Percentiles rank a stretch among this genome's conserved stretches.
Conservation (phyloP, 306 rosid species). For the Cucurbita ficifolia region DNA sequence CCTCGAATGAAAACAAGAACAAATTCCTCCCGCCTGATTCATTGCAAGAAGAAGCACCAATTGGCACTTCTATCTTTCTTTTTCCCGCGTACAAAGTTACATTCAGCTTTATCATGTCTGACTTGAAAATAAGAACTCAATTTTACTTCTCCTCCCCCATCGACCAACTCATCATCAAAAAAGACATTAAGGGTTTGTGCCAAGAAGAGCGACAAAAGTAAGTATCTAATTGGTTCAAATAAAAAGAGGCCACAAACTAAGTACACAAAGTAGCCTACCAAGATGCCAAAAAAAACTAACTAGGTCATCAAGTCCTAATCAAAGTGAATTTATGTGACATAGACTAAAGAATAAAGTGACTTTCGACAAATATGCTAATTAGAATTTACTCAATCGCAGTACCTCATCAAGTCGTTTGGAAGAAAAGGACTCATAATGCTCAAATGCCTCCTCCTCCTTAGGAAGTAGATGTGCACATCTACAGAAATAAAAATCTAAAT, state of each 20-base stretch:
- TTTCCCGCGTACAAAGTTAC: not conserved
- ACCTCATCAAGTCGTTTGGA: constrained; percentile 96
- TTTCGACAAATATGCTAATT: not conserved
- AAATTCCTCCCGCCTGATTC: no score
- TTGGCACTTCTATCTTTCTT: not conserved
- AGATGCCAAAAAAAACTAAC: not conserved
- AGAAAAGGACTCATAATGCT: constrained; percentile 58
- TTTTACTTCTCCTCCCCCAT: not conserved
- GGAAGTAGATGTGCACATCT: constrained; percentile 87
- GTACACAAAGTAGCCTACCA: not conserved
- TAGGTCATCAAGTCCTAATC: not conserved
- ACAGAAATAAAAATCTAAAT: not conserved
- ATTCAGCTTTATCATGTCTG: not conserved
- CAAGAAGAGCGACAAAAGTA: not conserved
- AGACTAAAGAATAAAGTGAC: not conserved
- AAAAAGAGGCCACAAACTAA: not conserved
- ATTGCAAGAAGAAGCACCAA: not conserved
- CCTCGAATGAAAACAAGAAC: no score
- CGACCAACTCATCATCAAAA: not conserved
- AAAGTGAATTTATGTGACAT: not conserved
- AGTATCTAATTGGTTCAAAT: not conserved
- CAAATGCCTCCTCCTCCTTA: constrained; percentile 77
- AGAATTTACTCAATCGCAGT: constrained; percentile 10
- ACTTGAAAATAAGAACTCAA: not conserved
- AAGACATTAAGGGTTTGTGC: not conserved